Percentiles rank a stretch among this genome's conserved stretches.
phyloP scores from a whole-genome alignment of 352 stramenopile species.

The Phytophthora pisi region DNA sequence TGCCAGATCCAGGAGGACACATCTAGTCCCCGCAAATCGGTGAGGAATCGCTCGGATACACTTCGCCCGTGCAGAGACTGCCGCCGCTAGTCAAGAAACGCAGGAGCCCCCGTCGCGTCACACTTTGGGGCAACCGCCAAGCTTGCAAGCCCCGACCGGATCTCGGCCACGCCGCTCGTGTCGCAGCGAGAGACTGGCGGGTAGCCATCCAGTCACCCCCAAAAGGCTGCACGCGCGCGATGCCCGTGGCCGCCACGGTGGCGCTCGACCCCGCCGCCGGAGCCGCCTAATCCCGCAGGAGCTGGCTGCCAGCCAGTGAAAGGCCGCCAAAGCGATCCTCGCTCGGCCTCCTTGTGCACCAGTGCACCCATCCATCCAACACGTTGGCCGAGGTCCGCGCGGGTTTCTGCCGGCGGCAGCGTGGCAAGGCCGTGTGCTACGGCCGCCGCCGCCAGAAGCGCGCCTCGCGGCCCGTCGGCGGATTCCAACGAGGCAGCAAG shows the following conservation, averaged over 20 bases:
- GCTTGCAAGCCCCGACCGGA: conserved; percentile 20
- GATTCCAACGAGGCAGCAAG: conserved; percentile 6
- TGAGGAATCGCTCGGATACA: conserved; percentile 13
- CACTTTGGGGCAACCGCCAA: conserved; percentile 27
- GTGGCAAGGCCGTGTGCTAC: conserved; percentile 23
- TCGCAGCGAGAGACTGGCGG: conserved; percentile 17
- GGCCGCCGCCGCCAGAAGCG: conserved; percentile 3
- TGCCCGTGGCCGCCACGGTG: too few species aligned
- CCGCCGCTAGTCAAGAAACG: conserved; percentile 27
- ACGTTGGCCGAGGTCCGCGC: background rate
- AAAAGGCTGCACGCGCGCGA: background rate
- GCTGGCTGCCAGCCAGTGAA: conserved; percentile 16
- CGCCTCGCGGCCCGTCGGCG: conserved; percentile 4
- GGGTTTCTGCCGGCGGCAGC: background rate
- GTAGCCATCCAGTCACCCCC: conserved; percentile 22
- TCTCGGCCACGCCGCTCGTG: conserved; percentile 24
- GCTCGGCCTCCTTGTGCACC: conserved; percentile 21
- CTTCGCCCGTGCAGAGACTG: conserved; percentile 27
- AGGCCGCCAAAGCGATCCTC: conserved; percentile 6
- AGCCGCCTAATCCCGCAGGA: conserved; percentile 25
- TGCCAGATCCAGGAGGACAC: conserved; percentile 15
- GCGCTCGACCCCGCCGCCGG: background rate
- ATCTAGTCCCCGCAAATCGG: conserved; percentile 23
- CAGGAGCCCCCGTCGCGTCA: conserved; percentile 26
- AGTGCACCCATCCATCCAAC: conserved; percentile 29